Base-by-base conservation (phyloP, 2,329 filamentous ascomycete species). In the Pezicula rhizophila region DNA sequence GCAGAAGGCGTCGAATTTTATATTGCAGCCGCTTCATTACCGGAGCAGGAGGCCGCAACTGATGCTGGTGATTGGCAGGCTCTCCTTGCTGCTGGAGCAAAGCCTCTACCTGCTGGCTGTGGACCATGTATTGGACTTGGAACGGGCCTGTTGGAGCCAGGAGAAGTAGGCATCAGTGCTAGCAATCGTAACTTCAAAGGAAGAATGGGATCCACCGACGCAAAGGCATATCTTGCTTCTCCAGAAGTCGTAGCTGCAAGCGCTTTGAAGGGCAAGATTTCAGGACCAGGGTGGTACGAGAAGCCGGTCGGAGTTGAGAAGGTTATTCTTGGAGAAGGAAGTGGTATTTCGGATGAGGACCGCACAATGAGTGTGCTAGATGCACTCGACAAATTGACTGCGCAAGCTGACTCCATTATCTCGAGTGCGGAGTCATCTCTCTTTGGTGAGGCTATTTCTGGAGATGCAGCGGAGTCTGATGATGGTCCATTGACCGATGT, bases 201-300 rank as follows among this genome's bases (percentile, higher is more conserved):
- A 0, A 81, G 91, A 2, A 95, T 96, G 87, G 91, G 91, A 3
- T 84, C 79, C 12, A 82, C 78, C 2, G 80, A 87, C 5, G 87
- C 89, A 0, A 83, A 89, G 61, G 89, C 89, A 0, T 96, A 96
- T 64, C 82, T 96, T 1, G 87, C 85, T 5, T 92, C 86, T 56
- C 91, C 93, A 1, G 91, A 96, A 62, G 84, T 96, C 2, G 92
- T 97, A 1, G 92, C 92, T 4, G 91, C 93, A 7, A 95, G 88
- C 60, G 92, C 92, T 2, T 70, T 96, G 0, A 60, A 74, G 14
- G 87, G 87, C 11, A 77, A 77, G 52, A 89, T 91, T 33, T 72
- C 81, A 8, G 87, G 90, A 0, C 87, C 92, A 1, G 89, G 87
- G 20, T 83, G 78, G 76, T 96, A 95, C 64, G 65, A 88, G 66